Conservation (phyloP, 495 filamentous ascomycete species). For the Xylaria venustula region DNA sequence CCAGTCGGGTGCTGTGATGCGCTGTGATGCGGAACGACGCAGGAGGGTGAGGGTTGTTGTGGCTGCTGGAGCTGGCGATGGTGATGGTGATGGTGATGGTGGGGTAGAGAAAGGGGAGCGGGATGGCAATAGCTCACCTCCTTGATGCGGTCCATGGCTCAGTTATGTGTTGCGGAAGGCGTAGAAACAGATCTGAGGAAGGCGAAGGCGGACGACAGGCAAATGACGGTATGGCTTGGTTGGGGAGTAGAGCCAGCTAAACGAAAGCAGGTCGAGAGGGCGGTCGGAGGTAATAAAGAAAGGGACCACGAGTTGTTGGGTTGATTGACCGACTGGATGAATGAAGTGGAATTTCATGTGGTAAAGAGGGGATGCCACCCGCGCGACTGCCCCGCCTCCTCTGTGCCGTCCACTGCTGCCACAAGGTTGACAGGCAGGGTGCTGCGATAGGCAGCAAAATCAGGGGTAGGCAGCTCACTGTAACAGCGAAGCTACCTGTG, state of each 20-base stretch:
- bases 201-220: constrained; percentile 9
- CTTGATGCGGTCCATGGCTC: constrained; percentile 72
- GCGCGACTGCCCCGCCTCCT: constrained; percentile 30
- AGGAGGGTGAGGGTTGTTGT: not conserved
- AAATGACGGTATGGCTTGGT: constrained; percentile 17
- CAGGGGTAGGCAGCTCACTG: not conserved
- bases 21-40: not conserved
- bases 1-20: not conserved
- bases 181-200: constrained; percentile 13
- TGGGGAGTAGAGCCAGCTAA: constrained; percentile 19
- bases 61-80: not conserved
- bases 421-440: not conserved
- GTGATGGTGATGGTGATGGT: constrained; percentile 31
- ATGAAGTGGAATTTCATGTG: constrained; percentile 33
- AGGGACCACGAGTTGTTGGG: constrained; percentile 22
- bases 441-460: constrained; percentile 6
- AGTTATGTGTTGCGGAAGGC: not conserved
- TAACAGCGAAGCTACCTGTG: too few relatives aligned
- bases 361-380: constrained; percentile 21
- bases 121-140: constrained; percentile 59
- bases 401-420: not conserved
- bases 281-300: constrained; percentile 25
- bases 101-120: constrained; percentile 39
- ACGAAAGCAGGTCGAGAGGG: constrained; percentile 18
- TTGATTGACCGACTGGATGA: constrained; percentile 25